Base-by-base conservation (phyloP, 1,139 yeast genomes). In the Yamadazyma epiphylla region DNA sequence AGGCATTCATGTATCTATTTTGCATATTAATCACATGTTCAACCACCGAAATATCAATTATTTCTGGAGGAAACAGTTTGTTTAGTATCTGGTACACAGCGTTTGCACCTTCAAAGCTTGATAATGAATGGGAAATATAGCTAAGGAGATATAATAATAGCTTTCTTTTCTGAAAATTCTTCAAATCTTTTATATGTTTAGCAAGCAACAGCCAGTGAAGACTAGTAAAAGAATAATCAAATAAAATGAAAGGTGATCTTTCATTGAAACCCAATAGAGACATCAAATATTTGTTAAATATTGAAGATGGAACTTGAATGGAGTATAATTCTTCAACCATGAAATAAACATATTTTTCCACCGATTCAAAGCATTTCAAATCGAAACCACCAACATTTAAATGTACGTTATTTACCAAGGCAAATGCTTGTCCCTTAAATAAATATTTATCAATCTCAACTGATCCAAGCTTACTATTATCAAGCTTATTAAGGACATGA, bases 371-470 rank as follows among this genome's bases (percentile, higher is more conserved):
- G 9, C 19, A 17, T 17, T 9, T 17, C 19, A 17, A 6, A 11
- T 11, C 23, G n/a, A 15, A 7, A 24, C 17, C 12, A 5, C 19
- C 41, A 5, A 45, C 26, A 27, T 30, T 32, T 17, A 35, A 19
- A 14, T 28, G 32, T 0, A 40, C 41, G 36, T 65, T 69, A 25
- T 51, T 54, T 6, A 53, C 43, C 10, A 39, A 23, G 2, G 35
- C 14, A 28, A 54, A 57, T 4, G 46, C 33, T 28, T 45, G 51
- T 0, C 74, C 73, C 30, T 51, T 60, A 39, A 59, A 66, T 5
- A 68, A 12, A 6, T 66, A 41, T 32, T 60, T 63, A 31, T 65
- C 69, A 9, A 64, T 38, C 33, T 66, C 73, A 29, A 50, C 56
- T 5, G 42, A 26, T 27, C 57, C 55, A 5, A 48, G 14, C 3